phyloP scores from a whole-genome alignment of 2,329 filamentous ascomycete species.

The Eutypa lata region DNA sequence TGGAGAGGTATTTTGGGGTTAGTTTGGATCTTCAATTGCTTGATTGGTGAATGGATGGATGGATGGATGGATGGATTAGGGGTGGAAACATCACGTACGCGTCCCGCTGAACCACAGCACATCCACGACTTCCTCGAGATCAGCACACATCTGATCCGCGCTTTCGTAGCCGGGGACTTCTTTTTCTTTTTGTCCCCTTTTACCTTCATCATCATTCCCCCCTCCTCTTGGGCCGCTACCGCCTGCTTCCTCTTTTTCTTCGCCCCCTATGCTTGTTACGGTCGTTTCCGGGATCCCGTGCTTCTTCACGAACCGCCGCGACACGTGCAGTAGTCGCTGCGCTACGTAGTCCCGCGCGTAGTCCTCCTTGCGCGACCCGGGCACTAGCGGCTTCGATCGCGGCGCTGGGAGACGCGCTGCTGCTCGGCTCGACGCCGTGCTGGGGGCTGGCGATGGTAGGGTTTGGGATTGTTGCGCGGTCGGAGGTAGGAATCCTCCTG shows the following conservation, averaged over 20 bases:
- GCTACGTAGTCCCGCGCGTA: slow-evolving; percentile 57
- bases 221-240: neutral
- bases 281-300: slow-evolving; percentile 39
- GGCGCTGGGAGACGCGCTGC: slow-evolving; percentile 51
- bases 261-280: neutral
- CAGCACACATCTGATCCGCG: slow-evolving; percentile 68
- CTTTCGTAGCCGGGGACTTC: slow-evolving; percentile 51
- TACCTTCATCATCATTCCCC: neutral
- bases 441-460: slow-evolving; percentile 55
- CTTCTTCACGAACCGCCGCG: slow-evolving; percentile 60
- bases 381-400: slow-evolving; percentile 46
- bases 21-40: too few relatives aligned
- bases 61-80: too few relatives aligned
- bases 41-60: neutral
- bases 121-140: slow-evolving; percentile 73
- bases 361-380: slow-evolving; percentile 59
- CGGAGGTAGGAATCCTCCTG: slow-evolving; percentile 51
- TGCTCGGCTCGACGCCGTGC: slow-evolving; percentile 39
- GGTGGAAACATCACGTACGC: too few relatives aligned
- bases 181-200: neutral
- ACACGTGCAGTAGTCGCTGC: slow-evolving; percentile 49
- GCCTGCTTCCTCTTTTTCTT: neutral
- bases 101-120: slow-evolving; percentile 85
- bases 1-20: slow-evolving; percentile 30
- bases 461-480: slow-evolving; percentile 15